Evolutionary conservation across 805 yeast genomes (phyloP).

Genomic region (Cyberlindnera euphorbiiphila): DNA sequence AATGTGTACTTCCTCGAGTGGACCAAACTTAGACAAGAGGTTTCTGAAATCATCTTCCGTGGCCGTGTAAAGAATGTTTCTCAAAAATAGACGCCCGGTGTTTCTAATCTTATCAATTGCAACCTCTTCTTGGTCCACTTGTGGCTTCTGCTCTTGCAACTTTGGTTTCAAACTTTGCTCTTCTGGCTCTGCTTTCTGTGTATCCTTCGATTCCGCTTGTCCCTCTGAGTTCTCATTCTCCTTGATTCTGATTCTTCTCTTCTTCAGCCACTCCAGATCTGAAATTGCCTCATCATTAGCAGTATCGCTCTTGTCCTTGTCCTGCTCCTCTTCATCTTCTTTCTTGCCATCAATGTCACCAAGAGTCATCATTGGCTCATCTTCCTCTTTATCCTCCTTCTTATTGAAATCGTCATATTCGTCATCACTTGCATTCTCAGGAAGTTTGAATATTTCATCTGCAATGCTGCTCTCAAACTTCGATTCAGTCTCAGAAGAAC

Average conservation of each 20-base stretch:
- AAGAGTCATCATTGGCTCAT: slow-evolving; percentile 48
- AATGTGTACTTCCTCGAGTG: slow-evolving; percentile 82
- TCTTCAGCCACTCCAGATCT: slow-evolving; percentile 85
- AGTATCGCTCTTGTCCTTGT: slow-evolving; percentile 19
- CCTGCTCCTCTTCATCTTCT: slow-evolving; percentile 17
- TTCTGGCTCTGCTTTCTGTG: slow-evolving; percentile 14
- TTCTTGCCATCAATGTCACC: slow-evolving; percentile 25
- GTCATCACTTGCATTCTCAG: slow-evolving; percentile 41
- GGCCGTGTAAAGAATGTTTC: slow-evolving; percentile 80
- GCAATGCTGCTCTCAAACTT: slow-evolving; percentile 24
- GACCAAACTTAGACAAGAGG: slow-evolving; percentile 66
- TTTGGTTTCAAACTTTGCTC: slow-evolving; percentile 18
- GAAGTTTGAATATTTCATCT: slow-evolving; percentile 26
- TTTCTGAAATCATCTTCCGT: slow-evolving; percentile 72
- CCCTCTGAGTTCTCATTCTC: slow-evolving; percentile 37
- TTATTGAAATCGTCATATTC: slow-evolving; percentile 37
- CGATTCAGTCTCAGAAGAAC: slow-evolving; percentile 10
- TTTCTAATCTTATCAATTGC: slow-evolving; percentile 48
- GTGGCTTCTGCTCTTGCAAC: slow-evolving; percentile 27
- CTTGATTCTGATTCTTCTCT: slow-evolving; percentile 66
- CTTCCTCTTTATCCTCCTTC: slow-evolving; percentile 39
- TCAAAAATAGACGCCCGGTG: slow-evolving; percentile 81
- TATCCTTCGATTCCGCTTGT: slow-evolving; percentile 11
- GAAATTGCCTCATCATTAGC: slow-evolving; percentile 48
- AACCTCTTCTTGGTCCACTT: slow-evolving; percentile 36